Conservation (phyloP, 2,329 filamentous ascomycete species). For the Venturia effusa region DNA sequence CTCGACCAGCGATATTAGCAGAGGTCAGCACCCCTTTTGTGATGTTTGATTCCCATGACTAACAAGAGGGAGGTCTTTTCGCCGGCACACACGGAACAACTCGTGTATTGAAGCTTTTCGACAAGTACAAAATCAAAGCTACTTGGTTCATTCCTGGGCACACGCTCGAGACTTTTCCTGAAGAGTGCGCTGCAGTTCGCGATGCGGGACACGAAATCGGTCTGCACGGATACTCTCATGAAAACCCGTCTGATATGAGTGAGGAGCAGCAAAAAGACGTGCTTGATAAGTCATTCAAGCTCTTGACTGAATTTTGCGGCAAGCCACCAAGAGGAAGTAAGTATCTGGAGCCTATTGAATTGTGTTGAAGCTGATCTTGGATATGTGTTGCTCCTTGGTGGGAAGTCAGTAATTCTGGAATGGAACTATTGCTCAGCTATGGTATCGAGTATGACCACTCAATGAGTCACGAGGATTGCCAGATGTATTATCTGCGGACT, state of each 20-base stretch:
- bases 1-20: constrained; percentile 58
- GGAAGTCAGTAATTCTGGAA: constrained; percentile 60
- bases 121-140: constrained; percentile 61
- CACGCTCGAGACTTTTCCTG: constrained; percentile 54
- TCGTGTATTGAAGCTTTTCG: constrained; percentile 58
- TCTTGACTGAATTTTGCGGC: constrained; percentile 57
- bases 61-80: constrained; percentile 41
- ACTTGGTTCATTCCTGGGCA: constrained; percentile 53
- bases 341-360: not conserved
- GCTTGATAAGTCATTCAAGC: constrained; percentile 60
- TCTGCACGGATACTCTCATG: constrained; percentile 61
- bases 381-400: constrained; percentile 57
- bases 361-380: not conserved
- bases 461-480: constrained; percentile 55
- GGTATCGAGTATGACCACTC: constrained; percentile 61
- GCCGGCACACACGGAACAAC: constrained; percentile 57
- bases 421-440: constrained; percentile 52
- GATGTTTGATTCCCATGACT: not conserved
- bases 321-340: constrained; percentile 57
- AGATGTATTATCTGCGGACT: constrained; percentile 52
- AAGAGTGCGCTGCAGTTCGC: constrained; percentile 49
- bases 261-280: constrained; percentile 66
- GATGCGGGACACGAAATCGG: constrained; percentile 57
- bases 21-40: constrained; percentile 35
- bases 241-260: constrained; percentile 62